phyloP scores from a whole-genome alignment of 2,329 filamentous ascomycete species.

The Pyrenochaeta sp. region DNA sequence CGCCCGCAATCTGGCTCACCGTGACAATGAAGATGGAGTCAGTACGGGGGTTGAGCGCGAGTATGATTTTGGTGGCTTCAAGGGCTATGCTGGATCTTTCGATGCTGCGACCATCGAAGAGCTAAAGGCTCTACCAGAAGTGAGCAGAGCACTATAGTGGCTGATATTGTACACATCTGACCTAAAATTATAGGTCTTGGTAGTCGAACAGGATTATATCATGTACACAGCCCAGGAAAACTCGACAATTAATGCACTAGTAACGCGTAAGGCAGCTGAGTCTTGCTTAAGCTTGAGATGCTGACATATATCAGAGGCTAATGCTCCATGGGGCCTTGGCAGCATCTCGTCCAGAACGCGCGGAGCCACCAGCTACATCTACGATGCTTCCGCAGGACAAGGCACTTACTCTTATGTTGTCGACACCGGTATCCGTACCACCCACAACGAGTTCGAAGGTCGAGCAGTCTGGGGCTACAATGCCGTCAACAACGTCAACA shows the following conservation, averaged over 20 bases:
- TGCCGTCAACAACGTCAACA: constrained; percentile 27
- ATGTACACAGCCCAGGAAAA: constrained; percentile 21
- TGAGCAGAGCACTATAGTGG: constrained; percentile 3
- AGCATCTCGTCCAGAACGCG: constrained; percentile 37
- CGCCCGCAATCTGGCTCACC: constrained; percentile 35
- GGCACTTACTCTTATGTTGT: constrained; percentile 61
- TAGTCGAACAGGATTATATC: constrained; percentile 37
- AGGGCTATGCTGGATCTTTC: constrained; percentile 44
- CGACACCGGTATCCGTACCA: constrained; percentile 69
- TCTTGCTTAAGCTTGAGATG: not conserved
- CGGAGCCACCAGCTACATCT: constrained; percentile 34
- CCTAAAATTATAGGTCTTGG: constrained; percentile 25
- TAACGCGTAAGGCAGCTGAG: constrained; percentile 24
- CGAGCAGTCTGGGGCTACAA: constrained; percentile 43
- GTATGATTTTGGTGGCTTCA: constrained; percentile 40
- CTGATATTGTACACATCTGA: not conserved
- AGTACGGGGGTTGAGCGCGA: constrained; percentile 38
- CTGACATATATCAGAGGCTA: constrained; percentile 23
- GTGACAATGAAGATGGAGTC: constrained; percentile 15
- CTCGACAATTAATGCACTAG: constrained; percentile 17
- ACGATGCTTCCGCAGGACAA: constrained; percentile 34
- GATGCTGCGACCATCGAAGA: constrained; percentile 41
- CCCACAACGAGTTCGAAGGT: constrained; percentile 55
- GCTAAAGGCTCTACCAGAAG: constrained; percentile 38
- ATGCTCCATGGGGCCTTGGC: constrained; percentile 39